Evolutionary conservation across 495 filamentous ascomycete genomes (phyloP).

Genomic region (Saxophila tyrrhenica): DNA sequence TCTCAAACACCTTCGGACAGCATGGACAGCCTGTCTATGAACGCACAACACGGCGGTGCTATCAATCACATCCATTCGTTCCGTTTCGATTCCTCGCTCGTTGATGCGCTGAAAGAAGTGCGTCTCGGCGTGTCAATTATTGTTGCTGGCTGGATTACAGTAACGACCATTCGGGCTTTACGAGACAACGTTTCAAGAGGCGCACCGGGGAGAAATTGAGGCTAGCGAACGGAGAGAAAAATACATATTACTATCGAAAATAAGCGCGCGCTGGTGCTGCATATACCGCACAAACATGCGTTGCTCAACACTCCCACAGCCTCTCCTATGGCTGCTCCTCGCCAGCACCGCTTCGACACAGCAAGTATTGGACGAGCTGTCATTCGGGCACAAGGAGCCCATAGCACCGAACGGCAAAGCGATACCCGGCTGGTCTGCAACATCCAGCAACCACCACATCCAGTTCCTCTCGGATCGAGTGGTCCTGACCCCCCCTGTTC

Average conservation of each 20-base stretch:
- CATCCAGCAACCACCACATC: constrained; percentile 59
- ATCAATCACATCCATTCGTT: constrained; percentile 17
- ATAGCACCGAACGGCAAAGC: constrained; percentile 43
- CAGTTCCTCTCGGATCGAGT: constrained; percentile 79
- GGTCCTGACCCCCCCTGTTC: constrained; percentile 78
- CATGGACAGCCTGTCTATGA: constrained; percentile 2
- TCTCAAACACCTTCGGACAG: neutral
- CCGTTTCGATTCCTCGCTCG: constrained; percentile 12
- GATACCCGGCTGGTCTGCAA: constrained; percentile 56
- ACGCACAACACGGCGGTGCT: constrained; percentile 10
- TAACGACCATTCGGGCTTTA: constrained; percentile 8
- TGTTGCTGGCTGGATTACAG: constrained; percentile 16
- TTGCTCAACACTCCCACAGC: neutral
- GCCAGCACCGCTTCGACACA: constrained; percentile 46
- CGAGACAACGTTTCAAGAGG: constrained; percentile 2
- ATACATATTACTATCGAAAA: no score
- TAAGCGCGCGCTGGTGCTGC: no score
- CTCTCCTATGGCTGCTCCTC: constrained; percentile 8
- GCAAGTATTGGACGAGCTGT: constrained; percentile 52
- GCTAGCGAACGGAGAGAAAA: neutral
- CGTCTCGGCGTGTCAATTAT: constrained; percentile 33
- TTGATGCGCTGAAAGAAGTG: constrained; percentile 16
- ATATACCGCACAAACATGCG: neutral
- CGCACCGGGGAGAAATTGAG: neutral
- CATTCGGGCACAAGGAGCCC: constrained; percentile 62